These are phyloP conservation scores for Trichoderma virens DNA, from an alignment of 495 filamentous ascomycete genomes.

Conservation along the genomic window DNA sequence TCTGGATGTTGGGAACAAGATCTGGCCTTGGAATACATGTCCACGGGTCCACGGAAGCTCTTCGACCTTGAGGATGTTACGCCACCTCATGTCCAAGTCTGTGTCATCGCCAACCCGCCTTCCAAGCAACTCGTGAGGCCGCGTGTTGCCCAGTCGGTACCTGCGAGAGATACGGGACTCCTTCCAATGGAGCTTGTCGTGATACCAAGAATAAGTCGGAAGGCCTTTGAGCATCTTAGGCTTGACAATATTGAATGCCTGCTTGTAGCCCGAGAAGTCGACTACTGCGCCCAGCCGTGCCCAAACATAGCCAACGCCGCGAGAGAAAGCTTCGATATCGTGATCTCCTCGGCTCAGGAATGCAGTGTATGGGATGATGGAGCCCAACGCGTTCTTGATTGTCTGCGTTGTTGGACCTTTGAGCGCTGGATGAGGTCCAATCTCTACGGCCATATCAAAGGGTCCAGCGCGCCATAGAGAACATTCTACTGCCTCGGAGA, in stretches of 20 bases:
- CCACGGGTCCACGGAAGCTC: constrained; percentile 40
- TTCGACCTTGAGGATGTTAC: not conserved
- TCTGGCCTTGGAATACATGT: constrained; percentile 31
- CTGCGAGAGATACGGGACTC: constrained; percentile 34
- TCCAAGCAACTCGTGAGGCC: constrained; percentile 33
- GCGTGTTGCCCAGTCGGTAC: constrained; percentile 31
- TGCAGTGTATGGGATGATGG: not conserved
- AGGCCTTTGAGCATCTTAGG: constrained; percentile 19
- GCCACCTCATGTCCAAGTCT: constrained; percentile 13
- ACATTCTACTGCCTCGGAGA: constrained; percentile 18
- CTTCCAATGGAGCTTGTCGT: constrained; percentile 32
- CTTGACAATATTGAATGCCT: too few relatives aligned
- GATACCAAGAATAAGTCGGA: constrained; percentile 31
- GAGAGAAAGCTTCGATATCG: too few relatives aligned
- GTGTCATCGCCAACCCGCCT: constrained; percentile 9
- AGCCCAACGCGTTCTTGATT: not conserved
- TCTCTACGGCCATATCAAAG: constrained; percentile 31
- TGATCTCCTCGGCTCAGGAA: too few relatives aligned
- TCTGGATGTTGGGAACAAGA: constrained; percentile 41
- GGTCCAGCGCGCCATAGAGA: not conserved
- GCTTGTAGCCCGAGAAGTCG: too few relatives aligned
- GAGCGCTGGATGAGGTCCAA: constrained; percentile 39
- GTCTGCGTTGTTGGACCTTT: constrained; percentile 9
- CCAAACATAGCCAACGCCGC: too few relatives aligned
- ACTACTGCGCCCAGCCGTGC: too few relatives aligned